A percentile compares a stretch with the other conserved stretches of the same genome.
Evolutionary conservation across 2,329 filamentous ascomycete species (phyloP).

Genomic region (Mariannaea elegans): DNA sequence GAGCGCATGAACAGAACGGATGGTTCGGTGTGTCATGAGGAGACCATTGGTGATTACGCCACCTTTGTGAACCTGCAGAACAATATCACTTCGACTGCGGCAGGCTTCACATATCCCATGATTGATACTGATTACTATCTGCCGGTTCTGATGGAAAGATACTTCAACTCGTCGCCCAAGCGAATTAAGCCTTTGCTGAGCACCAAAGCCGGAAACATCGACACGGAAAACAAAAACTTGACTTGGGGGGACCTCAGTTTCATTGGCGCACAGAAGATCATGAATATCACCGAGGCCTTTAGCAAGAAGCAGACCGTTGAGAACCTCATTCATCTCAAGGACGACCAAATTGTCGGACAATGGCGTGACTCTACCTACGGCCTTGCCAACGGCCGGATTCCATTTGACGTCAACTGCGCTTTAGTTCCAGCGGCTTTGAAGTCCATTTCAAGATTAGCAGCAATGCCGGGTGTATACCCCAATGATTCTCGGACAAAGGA

Average conservation of each 20-base stretch:
- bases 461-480: conserved; percentile 57
- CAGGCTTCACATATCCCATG: conserved; percentile 68
- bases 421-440: conserved; percentile 68
- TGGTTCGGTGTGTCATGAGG: conserved; percentile 70
- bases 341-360: conserved; percentile 63
- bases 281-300: conserved; percentile 64
- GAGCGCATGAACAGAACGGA: conserved; percentile 69
- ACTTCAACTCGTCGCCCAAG: conserved; percentile 58
- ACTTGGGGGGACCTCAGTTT: conserved; percentile 62
- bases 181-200: conserved; percentile 49
- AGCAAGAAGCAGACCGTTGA: conserved; percentile 57
- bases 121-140: conserved; percentile 71
- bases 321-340: conserved; percentile 67
- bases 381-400: conserved; percentile 68
- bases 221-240: conserved; percentile 60
- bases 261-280: conserved; percentile 65
- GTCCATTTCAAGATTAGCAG: conserved; percentile 62
- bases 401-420: conserved; percentile 72
- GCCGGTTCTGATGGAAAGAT: conserved; percentile 65
- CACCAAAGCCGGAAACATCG: conserved; percentile 54
- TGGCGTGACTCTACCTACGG: conserved; percentile 71
- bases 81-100: conserved; percentile 60
- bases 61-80: conserved; percentile 66
- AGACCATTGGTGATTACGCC: conserved; percentile 72
- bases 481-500: conserved; percentile 44